Evolutionary conservation across 306 rosid genomes (phyloP).

Genomic region (Cucurbita moschata): DNA sequence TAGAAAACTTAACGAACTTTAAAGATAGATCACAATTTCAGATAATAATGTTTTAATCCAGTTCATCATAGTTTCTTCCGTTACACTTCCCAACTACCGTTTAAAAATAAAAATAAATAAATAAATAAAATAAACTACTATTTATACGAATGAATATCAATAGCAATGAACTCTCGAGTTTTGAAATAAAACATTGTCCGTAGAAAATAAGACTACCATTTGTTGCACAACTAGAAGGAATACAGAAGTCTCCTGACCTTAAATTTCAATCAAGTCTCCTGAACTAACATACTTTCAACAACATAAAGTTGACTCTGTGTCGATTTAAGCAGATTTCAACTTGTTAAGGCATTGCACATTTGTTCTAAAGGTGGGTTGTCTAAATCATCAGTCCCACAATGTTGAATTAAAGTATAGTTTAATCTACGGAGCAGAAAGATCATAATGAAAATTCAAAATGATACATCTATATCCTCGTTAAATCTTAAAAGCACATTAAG

Average conservation of each 20-base stretch:
- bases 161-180: not conserved
- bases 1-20: not conserved
- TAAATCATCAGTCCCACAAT: not conserved
- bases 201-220: not conserved
- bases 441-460: not conserved
- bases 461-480: not conserved
- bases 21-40: not conserved
- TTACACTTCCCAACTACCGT: not conserved
- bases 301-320: not conserved
- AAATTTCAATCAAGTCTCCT: not conserved
- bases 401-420: not conserved
- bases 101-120: no score
- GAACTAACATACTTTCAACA: not conserved
- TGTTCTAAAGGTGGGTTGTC: not conserved
- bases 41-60: not conserved
- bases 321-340: not conserved
- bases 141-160: not conserved
- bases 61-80: not conserved
- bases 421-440: not conserved
- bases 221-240: not conserved
- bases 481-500: not conserved
- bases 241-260: not conserved
- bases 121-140: not conserved
- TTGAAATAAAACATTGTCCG: not conserved
- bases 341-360: not conserved